phyloP scores from a whole-genome alignment of 2,329 filamentous ascomycete genomes.

The Fusarium staphyleae region DNA sequence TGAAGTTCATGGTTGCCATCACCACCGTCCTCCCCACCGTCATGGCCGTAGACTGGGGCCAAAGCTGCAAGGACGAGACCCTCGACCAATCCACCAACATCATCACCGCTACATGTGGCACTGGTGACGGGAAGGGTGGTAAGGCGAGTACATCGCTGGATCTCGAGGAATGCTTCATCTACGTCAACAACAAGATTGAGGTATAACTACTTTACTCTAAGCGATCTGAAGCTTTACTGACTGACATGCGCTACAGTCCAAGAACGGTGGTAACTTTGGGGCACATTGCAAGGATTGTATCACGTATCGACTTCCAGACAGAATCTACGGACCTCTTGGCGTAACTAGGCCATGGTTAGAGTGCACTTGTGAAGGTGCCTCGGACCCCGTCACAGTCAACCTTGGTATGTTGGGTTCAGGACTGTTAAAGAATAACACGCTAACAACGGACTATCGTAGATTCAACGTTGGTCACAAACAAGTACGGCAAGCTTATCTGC shows the following conservation, averaged over 20 bases:
- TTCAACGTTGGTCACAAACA: neutral
- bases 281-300: constrained; percentile 2
- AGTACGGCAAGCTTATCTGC: neutral
- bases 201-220: neutral
- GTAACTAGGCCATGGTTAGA: neutral
- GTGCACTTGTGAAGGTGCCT: neutral
- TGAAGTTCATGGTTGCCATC: constrained; percentile 13
- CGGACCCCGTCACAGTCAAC: neutral
- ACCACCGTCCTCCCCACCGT: neutral
- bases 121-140: neutral
- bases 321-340: neutral
- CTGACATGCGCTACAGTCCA: neutral
- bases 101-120: neutral
- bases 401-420: neutral
- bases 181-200: neutral
- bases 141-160: neutral
- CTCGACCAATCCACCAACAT: neutral
- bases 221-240: neutral
- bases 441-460: neutral
- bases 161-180: neutral
- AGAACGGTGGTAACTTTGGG: neutral
- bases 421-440: too few relatives aligned
- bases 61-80: neutral
- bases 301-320: neutral
- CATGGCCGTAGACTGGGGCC: neutral